Base-by-base conservation (phyloP, 495 filamentous ascomycete species). In the Trichoderma erinaceum region DNA sequence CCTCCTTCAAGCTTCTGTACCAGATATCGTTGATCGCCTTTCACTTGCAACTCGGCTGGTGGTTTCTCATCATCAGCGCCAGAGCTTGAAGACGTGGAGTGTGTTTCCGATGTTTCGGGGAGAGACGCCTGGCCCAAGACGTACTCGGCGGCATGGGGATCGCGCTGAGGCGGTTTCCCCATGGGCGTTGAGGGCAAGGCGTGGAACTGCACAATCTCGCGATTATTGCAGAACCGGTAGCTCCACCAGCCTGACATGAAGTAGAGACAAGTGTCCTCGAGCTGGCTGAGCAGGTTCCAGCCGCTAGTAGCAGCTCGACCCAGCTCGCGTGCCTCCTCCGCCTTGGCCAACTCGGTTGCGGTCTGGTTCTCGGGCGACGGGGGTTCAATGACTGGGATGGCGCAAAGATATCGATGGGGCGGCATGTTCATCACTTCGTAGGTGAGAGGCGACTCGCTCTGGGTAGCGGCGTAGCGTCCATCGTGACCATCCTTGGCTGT, bases 231-330 rank as follows among this genome's bases (percentile, higher is more conserved):
- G 79, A 97, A 98, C 41, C 87, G 89, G 76, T 99, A 99, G 67
- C 89, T 92, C 95, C 95, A 99, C 95, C 95, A 99, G 4, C 94
- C 95, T 1, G 86, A 89, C 61, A 92, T 83, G 77, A 90, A 97
- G 78, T 96, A 97, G 70, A 99, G 84, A 79, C 95, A 99, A 50
- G 86, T 82, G 11, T 90, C 92, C 46, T 97, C 87, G 76, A 99
- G 89, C 41, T 89, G 92, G 72, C 87, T 83, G 46, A 99, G 85
- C n/a, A 98, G 83, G 74, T 97, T 92, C 85, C 92, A 90, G 5
- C 95, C 95, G 27, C 90, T 86, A 38, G 91, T 86, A 0, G 90
- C 91, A 5, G 95, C 95, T 23, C 92, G 87, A 25, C 85, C 88
- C 0, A 97, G 83, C 75, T 98, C 95, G 65, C 92, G 91, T 69